phyloP scores from a whole-genome alignment of 352 stramenopile species.

The Pythium guiyangense region DNA sequence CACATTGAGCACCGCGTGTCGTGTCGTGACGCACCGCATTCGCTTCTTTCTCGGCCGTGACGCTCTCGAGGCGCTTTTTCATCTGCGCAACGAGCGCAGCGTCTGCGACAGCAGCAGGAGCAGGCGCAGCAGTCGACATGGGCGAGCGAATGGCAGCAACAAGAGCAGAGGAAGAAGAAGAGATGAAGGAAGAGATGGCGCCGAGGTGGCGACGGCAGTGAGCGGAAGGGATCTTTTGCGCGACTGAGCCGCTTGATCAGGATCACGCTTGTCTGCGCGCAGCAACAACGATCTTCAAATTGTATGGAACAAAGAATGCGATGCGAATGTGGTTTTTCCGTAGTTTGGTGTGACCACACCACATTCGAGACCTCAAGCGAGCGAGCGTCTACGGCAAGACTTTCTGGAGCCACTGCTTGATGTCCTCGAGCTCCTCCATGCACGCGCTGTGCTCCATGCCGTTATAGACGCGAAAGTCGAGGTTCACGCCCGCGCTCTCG shows the following conservation, averaged over 20 bases:
- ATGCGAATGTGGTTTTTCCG: too few species aligned
- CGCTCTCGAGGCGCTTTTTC: slow-evolving; percentile 39
- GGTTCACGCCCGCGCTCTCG: slow-evolving; percentile 36
- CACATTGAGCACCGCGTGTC: not conserved
- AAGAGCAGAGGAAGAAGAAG: slow-evolving; percentile 10
- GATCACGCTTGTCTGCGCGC: too few species aligned
- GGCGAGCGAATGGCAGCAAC: not conserved
- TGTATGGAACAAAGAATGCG: not conserved
- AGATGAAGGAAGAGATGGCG: slow-evolving; percentile 19
- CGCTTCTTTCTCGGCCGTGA: slow-evolving; percentile 27
- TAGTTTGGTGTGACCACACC: not conserved
- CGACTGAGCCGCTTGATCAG: too few species aligned
- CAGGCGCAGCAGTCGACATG: not conserved
- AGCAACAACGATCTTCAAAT: not conserved
- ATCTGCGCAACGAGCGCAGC: slow-evolving; percentile 30
- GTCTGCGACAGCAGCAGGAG: not conserved
- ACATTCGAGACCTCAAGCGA: too few species aligned
- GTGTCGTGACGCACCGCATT: slow-evolving; percentile 29
- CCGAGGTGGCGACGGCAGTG: too few species aligned
- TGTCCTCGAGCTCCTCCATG: slow-evolving; percentile 64
- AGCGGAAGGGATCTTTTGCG: too few species aligned
- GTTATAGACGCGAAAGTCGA: slow-evolving; percentile 62
- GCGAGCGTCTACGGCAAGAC: slow-evolving; percentile 2
- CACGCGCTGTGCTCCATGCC: slow-evolving; percentile 62
- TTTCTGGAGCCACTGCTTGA: slow-evolving; percentile 54